phyloP scores from a whole-genome alignment of 163 green algal species.

The Scenedesmus sp. region DNA sequence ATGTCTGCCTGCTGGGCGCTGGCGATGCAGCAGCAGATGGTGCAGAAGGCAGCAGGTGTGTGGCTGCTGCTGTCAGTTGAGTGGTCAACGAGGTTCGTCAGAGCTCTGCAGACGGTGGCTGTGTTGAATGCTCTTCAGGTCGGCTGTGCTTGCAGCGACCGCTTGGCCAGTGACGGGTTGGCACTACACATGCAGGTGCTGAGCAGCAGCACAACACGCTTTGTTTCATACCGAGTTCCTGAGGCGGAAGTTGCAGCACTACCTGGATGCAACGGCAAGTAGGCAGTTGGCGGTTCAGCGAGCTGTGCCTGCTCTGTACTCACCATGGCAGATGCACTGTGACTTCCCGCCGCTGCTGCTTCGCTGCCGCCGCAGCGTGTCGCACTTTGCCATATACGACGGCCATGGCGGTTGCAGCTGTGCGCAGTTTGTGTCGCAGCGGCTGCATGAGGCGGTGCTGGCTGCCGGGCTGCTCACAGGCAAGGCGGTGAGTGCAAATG shows the following conservation, averaged over 20 bases:
- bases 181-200: no score
- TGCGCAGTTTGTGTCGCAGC: slow-evolving; percentile 54
- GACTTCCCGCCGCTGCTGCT: not conserved
- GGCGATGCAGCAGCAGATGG: not conserved
- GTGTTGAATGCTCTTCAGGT: no score
- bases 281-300: no score
- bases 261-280: no score
- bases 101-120: not conserved
- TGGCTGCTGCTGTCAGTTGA: no score
- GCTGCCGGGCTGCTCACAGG: slow-evolving; percentile 57
- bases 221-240: no score
- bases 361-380: slow-evolving; percentile 8
- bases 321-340: not conserved
- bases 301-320: not conserved
- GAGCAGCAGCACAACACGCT: no score
- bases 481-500: not conserved
- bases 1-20: not conserved
- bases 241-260: no score
- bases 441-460: slow-evolving; percentile 60
- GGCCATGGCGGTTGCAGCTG: slow-evolving; percentile 70
- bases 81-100: no score
- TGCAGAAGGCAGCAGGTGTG: not conserved
- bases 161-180: no score
- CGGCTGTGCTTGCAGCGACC: no score
- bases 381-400: slow-evolving; percentile 72